A percentile compares a stretch with the other conserved stretches of the same genome.
Conservation (phyloP, 2,329 filamentous ascomycete genomes). For the Trichophyton verrucosum region DNA sequence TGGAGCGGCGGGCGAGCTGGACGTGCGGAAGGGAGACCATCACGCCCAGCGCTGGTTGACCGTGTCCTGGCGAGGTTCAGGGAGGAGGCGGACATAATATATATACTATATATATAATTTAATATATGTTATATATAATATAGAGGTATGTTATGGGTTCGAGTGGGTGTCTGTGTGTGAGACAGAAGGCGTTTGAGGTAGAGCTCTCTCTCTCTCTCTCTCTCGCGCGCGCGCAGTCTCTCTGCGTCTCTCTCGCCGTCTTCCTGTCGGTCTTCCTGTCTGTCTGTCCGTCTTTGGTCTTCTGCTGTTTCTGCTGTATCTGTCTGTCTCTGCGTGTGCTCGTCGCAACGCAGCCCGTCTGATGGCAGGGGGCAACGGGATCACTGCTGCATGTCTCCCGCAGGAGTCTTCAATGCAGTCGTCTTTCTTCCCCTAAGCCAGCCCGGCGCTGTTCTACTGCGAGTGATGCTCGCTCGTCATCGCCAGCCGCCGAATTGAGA, state of each 20-base stretch:
- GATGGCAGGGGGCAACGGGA: too few relatives aligned
- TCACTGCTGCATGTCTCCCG: too few relatives aligned
- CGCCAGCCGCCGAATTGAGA: background rate
- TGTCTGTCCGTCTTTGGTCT: too few relatives aligned
- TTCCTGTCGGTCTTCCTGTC: too few relatives aligned
- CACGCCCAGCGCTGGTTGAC: slow-evolving; percentile 23
- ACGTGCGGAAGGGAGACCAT: slow-evolving; percentile 13
- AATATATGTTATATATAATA: too few relatives aligned
- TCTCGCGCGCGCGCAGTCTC: too few relatives aligned
- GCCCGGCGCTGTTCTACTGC: background rate
- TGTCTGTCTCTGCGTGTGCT: too few relatives aligned
- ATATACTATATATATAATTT: background rate
- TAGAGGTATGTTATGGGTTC: background rate
- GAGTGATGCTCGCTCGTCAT: background rate
- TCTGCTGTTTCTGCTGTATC: too few relatives aligned
- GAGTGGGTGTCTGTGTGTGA: background rate
- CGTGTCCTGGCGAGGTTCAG: slow-evolving; percentile 20
- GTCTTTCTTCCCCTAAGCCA: background rate
- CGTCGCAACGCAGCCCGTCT: too few relatives aligned
- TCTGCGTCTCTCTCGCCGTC: background rate
- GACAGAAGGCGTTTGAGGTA: background rate
- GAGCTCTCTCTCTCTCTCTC: background rate
- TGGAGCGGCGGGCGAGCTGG: slow-evolving; percentile 23
- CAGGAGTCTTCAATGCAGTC: too few relatives aligned
- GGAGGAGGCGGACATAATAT: slow-evolving; percentile 12